Base-by-base conservation (phyloP, 2,329 filamentous ascomycete genomes). In the Penicillium sp. region DNA sequence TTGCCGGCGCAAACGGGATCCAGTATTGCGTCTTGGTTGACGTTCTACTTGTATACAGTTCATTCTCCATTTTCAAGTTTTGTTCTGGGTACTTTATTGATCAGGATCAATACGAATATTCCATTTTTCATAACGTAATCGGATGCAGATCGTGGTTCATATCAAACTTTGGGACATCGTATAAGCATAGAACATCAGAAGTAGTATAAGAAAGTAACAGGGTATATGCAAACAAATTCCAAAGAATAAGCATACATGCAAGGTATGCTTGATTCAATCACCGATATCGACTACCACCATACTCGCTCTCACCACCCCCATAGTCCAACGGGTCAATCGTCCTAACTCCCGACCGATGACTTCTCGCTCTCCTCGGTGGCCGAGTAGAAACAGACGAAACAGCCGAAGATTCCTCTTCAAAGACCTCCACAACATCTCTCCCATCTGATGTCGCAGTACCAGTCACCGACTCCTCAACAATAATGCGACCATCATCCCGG, bases 391-490 rank as follows among this genome's bases (percentile, higher is more conserved):
- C 55, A 29, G 68, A 67, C 5, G 79, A 80, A 53, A 59, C 26
- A 19, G 24, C 54, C 1, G 63, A 66, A 24, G 59, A 62, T 31
- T 81, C 76, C 69, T 85, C 83, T 69, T 86, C 84, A 57, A 83
- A 79, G 9, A 86, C 83, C 69, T 85, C 82, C 2, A 85, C 79
- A n/a, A 84, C 73, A 69, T 84, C 81, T 48, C 77, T 61, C 44
- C 61, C 60, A 49, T 61, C 55, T 48, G 58, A 57, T 8, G 63
- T 56, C 39, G 67, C 61, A 19, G 63, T 60, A 21, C 65, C 66
- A 48, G 65, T 68, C 48, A 66, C 55, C 26, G 68, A 70, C 64
- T 75, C 70, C 56, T 74, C 75, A 24, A 73, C 67, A 21, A 72
- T 59, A 19, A 73, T 62, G 3, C 53, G 59, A 48, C 63, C 61